Evolutionary conservation across 2,329 filamentous ascomycete species (phyloP), one percentile per base, ranked within the genome.

Genomic region (Lojkania enalia): DNA sequence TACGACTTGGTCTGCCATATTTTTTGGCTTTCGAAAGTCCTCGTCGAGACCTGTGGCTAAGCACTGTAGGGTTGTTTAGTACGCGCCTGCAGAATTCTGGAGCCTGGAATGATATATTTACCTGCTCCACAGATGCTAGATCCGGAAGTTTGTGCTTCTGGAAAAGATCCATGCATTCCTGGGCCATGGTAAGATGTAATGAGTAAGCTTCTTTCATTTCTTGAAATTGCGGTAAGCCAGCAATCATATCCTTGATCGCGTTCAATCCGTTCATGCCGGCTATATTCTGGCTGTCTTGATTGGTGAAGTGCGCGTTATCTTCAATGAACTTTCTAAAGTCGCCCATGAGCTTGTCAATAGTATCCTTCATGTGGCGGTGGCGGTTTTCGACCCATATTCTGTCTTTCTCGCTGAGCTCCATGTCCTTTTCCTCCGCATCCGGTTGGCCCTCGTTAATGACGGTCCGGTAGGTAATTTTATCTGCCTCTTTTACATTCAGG

Each of bases 321-420:
- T 86, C 83, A 60, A 96, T 81, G 72, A 99, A 99, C 64, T 85
- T 91, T 60, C 90, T 85, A 64, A 99, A 97, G 66, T 97, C 92
- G 44, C 84, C 81, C 78, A 92, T 94, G 49, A 99, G 77, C 70
- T 92, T 95, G 63, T 92, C 88, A 59, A 97, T 91, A 2, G 94
- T 94, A 67, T 97, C 91, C 68, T 95, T 96, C 94, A 99, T 99
- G 71, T 99, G 94, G 40, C 84, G 81, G 71, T 99, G 94, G 42
- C 94, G 82, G 64, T 96, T 96, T 49, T 94, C 88, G 18, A 95
- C 85, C 94, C 94, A 99, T 35, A 99, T 88, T 65, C 86, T 87
- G 73, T 99, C 94, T 60, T 89, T 87, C 54, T 99, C 94, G 21
- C 80, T 79, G 37, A 99, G 86, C 59, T 96, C 90, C 79, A 96